Conservation (phyloP, 2,329 filamentous ascomycete genomes). For the Penicillium sp. region DNA sequence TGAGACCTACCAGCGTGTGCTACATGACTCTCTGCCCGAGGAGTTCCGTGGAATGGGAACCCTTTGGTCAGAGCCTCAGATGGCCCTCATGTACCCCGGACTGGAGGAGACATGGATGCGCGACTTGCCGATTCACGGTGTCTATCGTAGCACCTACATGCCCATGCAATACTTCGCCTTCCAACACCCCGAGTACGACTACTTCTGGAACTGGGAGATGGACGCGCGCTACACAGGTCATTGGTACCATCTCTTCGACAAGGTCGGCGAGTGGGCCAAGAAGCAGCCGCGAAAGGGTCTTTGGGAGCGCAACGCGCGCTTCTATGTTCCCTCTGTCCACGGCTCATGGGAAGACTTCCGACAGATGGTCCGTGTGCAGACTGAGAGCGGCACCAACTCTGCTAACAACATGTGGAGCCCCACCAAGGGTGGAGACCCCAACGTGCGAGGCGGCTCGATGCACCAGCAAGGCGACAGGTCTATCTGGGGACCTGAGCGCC, state of each 20-base stretch:
- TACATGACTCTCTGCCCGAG: conserved; percentile 69
- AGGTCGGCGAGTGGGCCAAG: conserved; percentile 68
- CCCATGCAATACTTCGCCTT: conserved; percentile 90
- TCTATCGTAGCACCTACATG: conserved; percentile 92
- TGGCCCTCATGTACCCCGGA: conserved; percentile 85
- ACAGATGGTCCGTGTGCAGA: conserved; percentile 74
- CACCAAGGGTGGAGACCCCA: conserved; percentile 31
- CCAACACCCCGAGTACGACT: conserved; percentile 77
- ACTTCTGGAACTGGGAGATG: conserved; percentile 86
- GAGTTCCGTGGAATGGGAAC: conserved; percentile 90
- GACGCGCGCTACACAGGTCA: conserved; percentile 78
- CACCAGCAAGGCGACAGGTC: conserved; percentile 57
- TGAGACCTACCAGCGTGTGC: conserved; percentile 68
- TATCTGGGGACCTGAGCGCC: conserved; percentile 82
- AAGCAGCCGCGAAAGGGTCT: conserved; percentile 75
- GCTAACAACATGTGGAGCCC: conserved; percentile 68
- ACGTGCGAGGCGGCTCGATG: conserved; percentile 24
- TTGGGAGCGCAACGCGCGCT: conserved; percentile 77
- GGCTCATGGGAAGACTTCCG: conserved; percentile 79
- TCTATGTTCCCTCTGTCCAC: conserved; percentile 75
- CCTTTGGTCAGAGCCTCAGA: conserved; percentile 91
- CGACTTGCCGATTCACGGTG: conserved; percentile 80
- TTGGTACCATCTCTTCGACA: conserved; percentile 76
- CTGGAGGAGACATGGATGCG: conserved; percentile 75
- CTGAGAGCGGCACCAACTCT: conserved; percentile 66